These are phyloP conservation scores for Pontederia paniculata DNA, from an alignment of 176 grass and related monocot genomes.

Conservation along the genomic window DNA sequence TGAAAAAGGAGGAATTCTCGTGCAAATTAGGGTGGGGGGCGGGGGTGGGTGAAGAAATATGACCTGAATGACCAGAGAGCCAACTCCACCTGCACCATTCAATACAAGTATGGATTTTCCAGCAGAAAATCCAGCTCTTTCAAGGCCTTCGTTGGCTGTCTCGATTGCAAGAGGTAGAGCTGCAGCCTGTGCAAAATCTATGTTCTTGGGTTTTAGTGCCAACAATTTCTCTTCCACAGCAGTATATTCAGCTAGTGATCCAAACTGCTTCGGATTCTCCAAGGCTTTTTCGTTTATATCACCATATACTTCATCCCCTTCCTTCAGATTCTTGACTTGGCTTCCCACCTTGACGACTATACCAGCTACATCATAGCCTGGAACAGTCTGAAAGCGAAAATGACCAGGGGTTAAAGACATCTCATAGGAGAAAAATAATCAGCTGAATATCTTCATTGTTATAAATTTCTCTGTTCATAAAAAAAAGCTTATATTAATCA, in stretches of 20 bases:
- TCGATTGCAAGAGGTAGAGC: conserved; percentile 49
- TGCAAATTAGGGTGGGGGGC: background rate
- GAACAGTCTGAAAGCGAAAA: conserved; percentile 48
- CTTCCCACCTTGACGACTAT: conserved; percentile 67
- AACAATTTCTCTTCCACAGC: conserved; percentile 83
- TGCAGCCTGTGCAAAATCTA: conserved; percentile 68
- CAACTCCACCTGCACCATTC: conserved; percentile 75
- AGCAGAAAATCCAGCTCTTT: conserved; percentile 40
- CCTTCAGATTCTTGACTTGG: conserved; percentile 47
- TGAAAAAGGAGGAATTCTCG: background rate
- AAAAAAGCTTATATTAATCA: no score
- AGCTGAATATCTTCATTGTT: background rate
- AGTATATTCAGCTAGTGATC: conserved; percentile 76
- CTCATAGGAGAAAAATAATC: background rate
- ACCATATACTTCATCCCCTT: conserved; percentile 91
- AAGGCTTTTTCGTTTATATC: conserved; percentile 83
- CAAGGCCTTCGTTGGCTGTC: conserved; percentile 61
- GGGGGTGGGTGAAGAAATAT: background rate
- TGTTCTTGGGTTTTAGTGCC: conserved; percentile 49
- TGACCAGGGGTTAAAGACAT: background rate
- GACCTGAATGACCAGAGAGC: conserved; percentile 81
- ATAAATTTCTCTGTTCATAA: background rate
- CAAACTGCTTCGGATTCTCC: conserved; percentile 67
- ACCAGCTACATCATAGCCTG: conserved; percentile 79
- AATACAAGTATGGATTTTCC: conserved; percentile 78